Conservation (phyloP, 164 flowering plant species). For the Kalanchoe fedtschenkoi region DNA sequence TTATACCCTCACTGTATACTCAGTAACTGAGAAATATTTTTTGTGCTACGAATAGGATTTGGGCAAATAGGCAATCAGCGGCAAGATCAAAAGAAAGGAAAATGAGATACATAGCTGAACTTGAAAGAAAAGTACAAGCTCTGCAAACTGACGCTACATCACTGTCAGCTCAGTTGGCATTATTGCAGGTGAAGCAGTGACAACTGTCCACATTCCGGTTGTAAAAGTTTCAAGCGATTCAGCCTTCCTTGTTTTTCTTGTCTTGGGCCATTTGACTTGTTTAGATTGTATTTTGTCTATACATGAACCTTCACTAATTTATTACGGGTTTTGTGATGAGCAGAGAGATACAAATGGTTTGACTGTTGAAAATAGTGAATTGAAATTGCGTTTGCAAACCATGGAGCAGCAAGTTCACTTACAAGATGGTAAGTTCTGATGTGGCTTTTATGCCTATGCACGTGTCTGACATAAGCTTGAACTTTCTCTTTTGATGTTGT, state of each 20-base stretch:
- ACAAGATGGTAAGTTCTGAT: conserved; percentile 72
- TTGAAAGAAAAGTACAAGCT: conserved; percentile 87
- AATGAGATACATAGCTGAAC: conserved; percentile 94
- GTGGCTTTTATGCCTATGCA: neutral
- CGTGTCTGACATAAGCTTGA: neutral
- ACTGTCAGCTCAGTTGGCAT: conserved; percentile 77
- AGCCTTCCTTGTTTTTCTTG: neutral
- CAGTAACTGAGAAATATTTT: neutral
- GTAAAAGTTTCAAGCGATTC: neutral
- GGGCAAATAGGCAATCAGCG: conserved; percentile 99
- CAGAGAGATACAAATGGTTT: conserved; percentile 94
- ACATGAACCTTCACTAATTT: neutral
- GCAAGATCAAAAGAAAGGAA: conserved; percentile 98
- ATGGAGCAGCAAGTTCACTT: conserved; percentile 97
- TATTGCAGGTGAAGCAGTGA: conserved; percentile 59
- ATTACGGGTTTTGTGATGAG: conserved; percentile 7
- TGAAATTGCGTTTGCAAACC: conserved; percentile 81
- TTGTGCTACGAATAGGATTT: conserved; percentile 43
- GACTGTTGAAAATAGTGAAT: conserved; percentile 76
- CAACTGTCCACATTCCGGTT: neutral
- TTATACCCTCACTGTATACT: no score
- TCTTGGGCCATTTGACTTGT: neutral
- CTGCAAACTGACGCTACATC: conserved; percentile 92
- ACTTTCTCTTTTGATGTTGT: neutral
- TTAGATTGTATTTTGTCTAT: neutral